phyloP scores from a whole-genome alignment of 1,284 basidiomycete species.

The Malassezia pachydermatis region DNA sequence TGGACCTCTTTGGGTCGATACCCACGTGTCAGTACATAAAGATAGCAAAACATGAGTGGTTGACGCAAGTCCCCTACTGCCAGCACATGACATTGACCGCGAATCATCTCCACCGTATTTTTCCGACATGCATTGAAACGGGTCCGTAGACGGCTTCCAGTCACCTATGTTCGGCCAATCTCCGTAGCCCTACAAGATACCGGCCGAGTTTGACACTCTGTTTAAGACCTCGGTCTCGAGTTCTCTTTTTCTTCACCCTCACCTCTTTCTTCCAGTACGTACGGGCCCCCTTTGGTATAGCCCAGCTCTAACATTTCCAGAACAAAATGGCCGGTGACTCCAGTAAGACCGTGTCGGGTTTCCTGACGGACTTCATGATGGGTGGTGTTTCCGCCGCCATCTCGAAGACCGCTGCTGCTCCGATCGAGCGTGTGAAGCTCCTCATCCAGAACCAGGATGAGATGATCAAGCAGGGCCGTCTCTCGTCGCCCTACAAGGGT shows the following conservation, averaged over 20 bases:
- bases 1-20: too few relatives aligned
- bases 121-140: constrained; percentile 8
- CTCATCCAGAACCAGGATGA: constrained; percentile 49
- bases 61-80: neutral
- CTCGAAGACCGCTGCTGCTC: constrained; percentile 48
- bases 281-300: neutral
- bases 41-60: neutral
- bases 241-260: neutral
- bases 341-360: constrained; percentile 29
- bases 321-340: constrained; percentile 11
- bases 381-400: constrained; percentile 48
- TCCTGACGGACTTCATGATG: constrained; percentile 47
- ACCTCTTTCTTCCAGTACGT: constrained; percentile 6
- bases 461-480: constrained; percentile 49
- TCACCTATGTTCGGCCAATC: neutral
- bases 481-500: constrained; percentile 47
- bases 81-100: neutral
- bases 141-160: neutral
- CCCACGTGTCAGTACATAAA: constrained; percentile 3
- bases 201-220: neutral
- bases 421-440: constrained; percentile 49
- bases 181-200: neutral
- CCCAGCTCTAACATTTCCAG: neutral
- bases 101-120: neutral
- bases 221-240: neutral